These are phyloP conservation scores for Phytopythium helicoides DNA, from an alignment of 352 stramenopile species.

Conservation along the genomic window DNA sequence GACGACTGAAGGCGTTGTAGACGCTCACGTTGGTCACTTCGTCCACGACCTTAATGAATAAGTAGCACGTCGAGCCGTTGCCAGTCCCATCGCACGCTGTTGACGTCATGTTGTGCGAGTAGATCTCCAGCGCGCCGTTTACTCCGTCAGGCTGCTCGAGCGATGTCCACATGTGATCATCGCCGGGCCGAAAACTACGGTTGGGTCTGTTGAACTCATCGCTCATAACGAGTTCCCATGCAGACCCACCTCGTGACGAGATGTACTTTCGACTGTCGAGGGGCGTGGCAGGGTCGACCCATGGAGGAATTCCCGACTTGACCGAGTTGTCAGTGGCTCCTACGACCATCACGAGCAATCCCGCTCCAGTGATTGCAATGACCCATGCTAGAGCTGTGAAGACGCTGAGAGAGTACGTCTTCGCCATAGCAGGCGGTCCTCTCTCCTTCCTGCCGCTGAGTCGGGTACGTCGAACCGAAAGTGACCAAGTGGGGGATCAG, in stretches of 20 bases:
- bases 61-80: slow-evolving; percentile 45
- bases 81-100: slow-evolving; percentile 30
- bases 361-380: neutral
- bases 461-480: no score
- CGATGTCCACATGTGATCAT: slow-evolving; percentile 93
- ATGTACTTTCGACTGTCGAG: slow-evolving; percentile 29
- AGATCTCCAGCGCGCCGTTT: slow-evolving; percentile 89
- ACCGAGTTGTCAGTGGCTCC: slow-evolving; percentile 22
- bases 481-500: no score
- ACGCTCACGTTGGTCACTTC: slow-evolving; percentile 39
- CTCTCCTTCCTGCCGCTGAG: no score
- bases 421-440: neutral
- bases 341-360: slow-evolving; percentile 5
- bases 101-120: slow-evolving; percentile 79
- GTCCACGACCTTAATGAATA: slow-evolving; percentile 35
- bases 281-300: slow-evolving; percentile 64
- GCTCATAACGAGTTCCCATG: slow-evolving; percentile 86
- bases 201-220: slow-evolving; percentile 93
- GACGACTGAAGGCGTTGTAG: slow-evolving; percentile 57
- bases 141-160: slow-evolving; percentile 93
- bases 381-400: neutral
- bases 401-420: neutral
- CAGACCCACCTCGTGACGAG: slow-evolving; percentile 36
- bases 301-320: slow-evolving; percentile 33
- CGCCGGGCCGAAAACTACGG: slow-evolving; percentile 87